Evolutionary conservation across 2,329 filamentous ascomycete genomes (phyloP).

Genomic region (Cladosporium sp.): DNA sequence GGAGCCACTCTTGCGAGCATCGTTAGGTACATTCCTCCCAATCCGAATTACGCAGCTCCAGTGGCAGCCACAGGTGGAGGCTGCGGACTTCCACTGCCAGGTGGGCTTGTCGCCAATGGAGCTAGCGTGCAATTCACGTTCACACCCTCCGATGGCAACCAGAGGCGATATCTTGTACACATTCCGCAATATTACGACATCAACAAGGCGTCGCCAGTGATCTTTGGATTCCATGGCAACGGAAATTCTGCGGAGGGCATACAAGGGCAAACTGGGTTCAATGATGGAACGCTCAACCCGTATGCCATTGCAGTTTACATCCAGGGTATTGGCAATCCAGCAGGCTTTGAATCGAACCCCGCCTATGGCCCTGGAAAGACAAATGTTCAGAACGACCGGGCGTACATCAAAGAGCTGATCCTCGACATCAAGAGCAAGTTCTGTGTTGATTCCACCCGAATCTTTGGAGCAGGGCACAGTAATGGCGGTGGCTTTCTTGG

Average conservation of each 20-base stretch:
- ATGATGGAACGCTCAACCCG: conserved; percentile 38
- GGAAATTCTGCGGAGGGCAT: conserved; percentile 32
- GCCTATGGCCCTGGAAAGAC: conserved; percentile 1
- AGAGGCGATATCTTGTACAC: conserved; percentile 35
- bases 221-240: conserved; percentile 44
- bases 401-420: conserved; percentile 40
- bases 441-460: conserved; percentile 41
- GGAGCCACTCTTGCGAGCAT: conserved; percentile 11
- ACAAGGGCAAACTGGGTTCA: conserved; percentile 39
- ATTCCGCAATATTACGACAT: conserved; percentile 36
- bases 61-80: conserved; percentile 20
- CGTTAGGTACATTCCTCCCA: conserved; percentile 18
- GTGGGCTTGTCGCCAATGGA: conserved; percentile 19
- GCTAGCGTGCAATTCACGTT: conserved; percentile 17
- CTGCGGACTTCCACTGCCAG: conserved; percentile 21
- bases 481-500: conserved; percentile 50
- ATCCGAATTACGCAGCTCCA: conserved; percentile 18
- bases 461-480: conserved; percentile 48
- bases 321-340: conserved; percentile 25
- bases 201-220: conserved; percentile 35
- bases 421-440: conserved; percentile 35
- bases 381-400: conserved; percentile 33
- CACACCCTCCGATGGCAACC: conserved; percentile 22
- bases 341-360: conserved; percentile 19
- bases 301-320: conserved; percentile 42